Conservation (phyloP, 2,329 filamentous ascomycete genomes). For the Penicillium digitatum region DNA sequence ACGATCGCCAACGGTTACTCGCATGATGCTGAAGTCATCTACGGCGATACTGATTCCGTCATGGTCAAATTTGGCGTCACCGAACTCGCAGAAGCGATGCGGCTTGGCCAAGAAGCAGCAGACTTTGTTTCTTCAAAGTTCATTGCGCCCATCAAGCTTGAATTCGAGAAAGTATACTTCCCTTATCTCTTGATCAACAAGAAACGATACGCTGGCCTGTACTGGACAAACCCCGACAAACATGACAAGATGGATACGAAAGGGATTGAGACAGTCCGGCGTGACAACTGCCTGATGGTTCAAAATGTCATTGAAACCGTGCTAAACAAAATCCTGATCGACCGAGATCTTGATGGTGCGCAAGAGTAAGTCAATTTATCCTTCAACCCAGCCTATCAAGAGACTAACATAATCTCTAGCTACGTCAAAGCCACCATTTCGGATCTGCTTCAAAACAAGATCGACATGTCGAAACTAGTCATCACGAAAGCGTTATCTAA, state of each 20-base stretch:
- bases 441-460: conserved; percentile 90
- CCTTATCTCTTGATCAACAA: conserved; percentile 99
- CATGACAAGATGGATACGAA: conserved; percentile 99
- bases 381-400: not conserved
- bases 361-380: conserved; percentile 67
- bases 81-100: conserved; percentile 86
- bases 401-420: conserved; percentile 51
- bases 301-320: conserved; percentile 98
- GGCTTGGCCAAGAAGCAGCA: conserved; percentile 87
- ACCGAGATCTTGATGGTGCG: conserved; percentile 81
- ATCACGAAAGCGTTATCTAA: conserved; percentile 97
- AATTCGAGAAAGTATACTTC: conserved; percentile 99
- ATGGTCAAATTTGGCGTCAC: conserved; percentile 98
- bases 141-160: conserved; percentile 93
- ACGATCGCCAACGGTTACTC: conserved; percentile 90
- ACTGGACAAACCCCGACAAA: conserved; percentile 91
- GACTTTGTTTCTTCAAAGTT: conserved; percentile 87
- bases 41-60: conserved; percentile 98
- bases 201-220: conserved; percentile 96
- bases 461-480: conserved; percentile 98
- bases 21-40: conserved; percentile 94
- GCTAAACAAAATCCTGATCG: conserved; percentile 89
- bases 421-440: conserved; percentile 97
- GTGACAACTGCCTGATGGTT: conserved; percentile 93
- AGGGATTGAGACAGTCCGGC: conserved; percentile 94